A percentile compares a stretch with the other conserved stretches of the same genome.
These are phyloP conservation scores for Aspergillus tubingensis DNA, from an alignment of 2,329 filamentous ascomycete species.

Conservation along the genomic window DNA sequence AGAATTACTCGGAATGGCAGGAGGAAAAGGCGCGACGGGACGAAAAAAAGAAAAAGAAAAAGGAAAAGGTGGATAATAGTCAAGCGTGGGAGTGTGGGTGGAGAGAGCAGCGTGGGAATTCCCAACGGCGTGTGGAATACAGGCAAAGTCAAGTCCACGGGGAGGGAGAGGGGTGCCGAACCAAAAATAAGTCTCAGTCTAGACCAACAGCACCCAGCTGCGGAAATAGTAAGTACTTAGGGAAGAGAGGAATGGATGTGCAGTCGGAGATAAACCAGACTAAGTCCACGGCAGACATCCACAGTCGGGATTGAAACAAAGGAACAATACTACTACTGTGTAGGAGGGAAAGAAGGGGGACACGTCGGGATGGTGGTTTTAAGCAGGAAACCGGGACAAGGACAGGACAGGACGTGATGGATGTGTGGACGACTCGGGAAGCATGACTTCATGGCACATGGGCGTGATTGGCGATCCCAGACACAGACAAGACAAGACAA, in stretches of 20 bases:
- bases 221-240: background rate
- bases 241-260: background rate
- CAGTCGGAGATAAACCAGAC: background rate
- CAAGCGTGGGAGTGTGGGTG: background rate
- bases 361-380: no score
- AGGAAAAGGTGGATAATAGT: background rate
- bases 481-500: no score
- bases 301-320: no score
- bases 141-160: background rate
- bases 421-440: no score
- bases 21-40: background rate
- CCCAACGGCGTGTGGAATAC: background rate
- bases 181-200: constrained; percentile 21
- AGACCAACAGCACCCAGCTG: constrained; percentile 6
- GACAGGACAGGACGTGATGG: no score
- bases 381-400: no score
- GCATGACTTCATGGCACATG: no score
- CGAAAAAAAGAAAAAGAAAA: constrained; percentile 6
- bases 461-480: no score
- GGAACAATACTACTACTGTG: no score
- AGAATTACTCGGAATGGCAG: no score
- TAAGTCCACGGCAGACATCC: background rate
- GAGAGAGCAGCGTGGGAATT: constrained; percentile 2
- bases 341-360: no score
- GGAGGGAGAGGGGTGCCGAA: background rate